Base-by-base conservation (phyloP, 805 yeast genomes). In the Candida tammaniensis region DNA sequence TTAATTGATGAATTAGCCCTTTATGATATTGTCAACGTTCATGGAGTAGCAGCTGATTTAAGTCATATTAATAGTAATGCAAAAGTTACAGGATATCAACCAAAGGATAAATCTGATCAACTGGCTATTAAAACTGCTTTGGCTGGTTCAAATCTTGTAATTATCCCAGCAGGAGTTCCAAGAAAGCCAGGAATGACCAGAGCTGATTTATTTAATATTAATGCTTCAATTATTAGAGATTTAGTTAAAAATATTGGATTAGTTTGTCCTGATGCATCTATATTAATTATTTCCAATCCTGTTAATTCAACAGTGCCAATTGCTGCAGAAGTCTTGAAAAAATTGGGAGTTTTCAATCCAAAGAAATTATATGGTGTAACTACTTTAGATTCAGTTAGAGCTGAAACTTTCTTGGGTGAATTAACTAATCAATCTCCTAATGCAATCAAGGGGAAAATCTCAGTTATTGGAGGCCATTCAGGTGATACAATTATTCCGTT, bases 101-200 rank as follows among this genome's bases (percentile, higher is more conserved):
- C 73, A 11, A 40, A 49, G 7, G 48, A 52, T 32, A 67, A 67
- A 36, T 57, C 57, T 10, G 73, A 67, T 43, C 55, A 52, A 16
- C 40, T 54, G 11, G 67, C 72, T 10, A 51, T 68, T 14, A 45
- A 46, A 7, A 57, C 46, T 2, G 70, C 73, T 7, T 56, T 68
- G 48, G 55, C 43, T 34, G 65, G 58, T 7, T 48, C 70, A 7
- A 60, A 65, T 28, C 49, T 68, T 40, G 73, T 68, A 27, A 51
- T 68, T 12, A 68, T 68, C 32, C 73, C 73, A 9, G 73, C 73
- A 15, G 73, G 73, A 18, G 71, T 67, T 9, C 73, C 73, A 16
- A 61, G 73, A 48, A 68, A 68, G 44, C 73, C 73, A 6, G 73
- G 73, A 16, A 68, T 68, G 73, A 65, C 73, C 25, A 54, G 73